Evolutionary conservation across 164 flowering plant genomes (phyloP), one percentile per base, ranked within the genome.

Genomic region (Vitis rotundifolia): DNA sequence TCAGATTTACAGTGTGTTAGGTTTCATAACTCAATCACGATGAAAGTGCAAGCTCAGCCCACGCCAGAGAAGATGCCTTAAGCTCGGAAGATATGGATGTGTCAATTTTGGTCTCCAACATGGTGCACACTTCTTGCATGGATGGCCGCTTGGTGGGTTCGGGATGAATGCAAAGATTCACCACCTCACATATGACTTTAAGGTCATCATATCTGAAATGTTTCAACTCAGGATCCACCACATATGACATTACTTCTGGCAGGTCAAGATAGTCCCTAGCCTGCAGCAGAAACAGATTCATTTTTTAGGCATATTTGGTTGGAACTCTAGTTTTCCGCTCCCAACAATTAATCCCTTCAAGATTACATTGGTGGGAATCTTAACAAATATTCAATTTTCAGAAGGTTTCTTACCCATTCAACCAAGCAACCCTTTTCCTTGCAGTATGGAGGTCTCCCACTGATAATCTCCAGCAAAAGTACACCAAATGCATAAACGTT

Each of bases 1-100:
- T 66, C 63, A 59, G 68, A 74, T 81, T 73, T 83, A 84, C 88
- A 79, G 60, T 76, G 71, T 77, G 83, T 83, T 76, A 76, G 79
- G 63, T 61, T 81, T 37, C 7, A 37, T 60, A 55, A 55, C 72
- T 69, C 56, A 10, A 63, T 77, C 69, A 90, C 0, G 96, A 85
- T 13, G 92, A 82, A 61, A 94, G 85, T 7, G 95, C 97, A 52
- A 94, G 87, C 78, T 94, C 97, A 13, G 96, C 99, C 97, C 99
- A 94, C 9, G 97, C 99, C 81, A 94, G 76, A 59, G 97, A 86
- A 67, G 97, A 91, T 48, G 88, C 82, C 74, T 80, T 84, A 13
- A 94, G 85, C 65, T 89, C 91, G 3, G 84, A 82, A 11, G 90
- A 76, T 54, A 86, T 51, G 0, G 97, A 87, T 0, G 80, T 78